phyloP scores from a whole-genome alignment of 2,329 filamentous ascomycete species.

The Orbilia javanica region DNA sequence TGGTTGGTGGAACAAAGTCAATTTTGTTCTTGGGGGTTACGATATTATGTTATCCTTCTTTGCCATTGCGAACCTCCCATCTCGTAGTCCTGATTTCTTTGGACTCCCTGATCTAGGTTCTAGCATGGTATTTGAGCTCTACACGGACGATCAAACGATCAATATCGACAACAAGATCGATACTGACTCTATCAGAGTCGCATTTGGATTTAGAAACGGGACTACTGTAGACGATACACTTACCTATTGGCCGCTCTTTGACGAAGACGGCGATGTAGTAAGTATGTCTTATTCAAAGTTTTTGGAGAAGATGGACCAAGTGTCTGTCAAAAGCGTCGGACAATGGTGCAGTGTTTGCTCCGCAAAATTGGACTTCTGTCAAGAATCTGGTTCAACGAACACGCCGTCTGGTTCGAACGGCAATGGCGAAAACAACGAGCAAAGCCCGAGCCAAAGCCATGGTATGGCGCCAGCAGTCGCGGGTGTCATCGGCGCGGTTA shows the following conservation, averaged over 20 bases:
- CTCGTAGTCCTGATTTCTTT: constrained; percentile 45
- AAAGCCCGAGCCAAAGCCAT: background rate
- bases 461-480: constrained; percentile 45
- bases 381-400: background rate
- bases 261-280: constrained; percentile 23
- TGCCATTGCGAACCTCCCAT: constrained; percentile 45
- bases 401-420: background rate
- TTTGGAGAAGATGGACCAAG: constrained; percentile 31
- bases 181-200: constrained; percentile 29
- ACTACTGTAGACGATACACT: constrained; percentile 49
- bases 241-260: constrained; percentile 55
- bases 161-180: constrained; percentile 4
- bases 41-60: constrained; percentile 55
- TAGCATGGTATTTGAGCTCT: constrained; percentile 56
- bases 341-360: constrained; percentile 41
- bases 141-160: constrained; percentile 45
- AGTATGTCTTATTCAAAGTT: constrained; percentile 34
- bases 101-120: constrained; percentile 51
- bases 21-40: constrained; percentile 36
- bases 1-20: constrained; percentile 38
- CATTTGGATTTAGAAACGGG: constrained; percentile 52
- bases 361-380: constrained; percentile 24
- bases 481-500: constrained; percentile 46
- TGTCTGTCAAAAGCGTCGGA: constrained; percentile 13
- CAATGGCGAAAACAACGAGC: background rate